Evolutionary conservation across 192 early-diverging fungal species (phyloP), one percentile per base, ranked within the genome.

Genomic region (Mortierella alpina): DNA sequence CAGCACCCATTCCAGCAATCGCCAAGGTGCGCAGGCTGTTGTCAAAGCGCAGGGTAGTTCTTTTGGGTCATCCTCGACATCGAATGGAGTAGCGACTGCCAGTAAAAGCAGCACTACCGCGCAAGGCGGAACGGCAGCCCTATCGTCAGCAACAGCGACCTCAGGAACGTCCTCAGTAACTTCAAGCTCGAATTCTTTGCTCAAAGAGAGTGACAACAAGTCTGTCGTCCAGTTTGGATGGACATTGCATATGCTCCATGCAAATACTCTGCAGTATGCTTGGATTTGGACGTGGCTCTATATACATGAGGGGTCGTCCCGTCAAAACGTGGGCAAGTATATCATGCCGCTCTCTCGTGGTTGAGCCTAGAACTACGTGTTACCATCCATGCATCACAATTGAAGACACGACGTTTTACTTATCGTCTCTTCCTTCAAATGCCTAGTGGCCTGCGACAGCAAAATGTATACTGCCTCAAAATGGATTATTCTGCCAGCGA

Each of bases 401-500:
- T 40, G 12, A 46, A 6, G 12, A 2, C 15, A 14, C 14, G 7
- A 7, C 41, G 6, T 54, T 5, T 39, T 41, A 17, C 31, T 42
- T 7, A 59, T 23, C 44, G 44, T 18, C 41, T 44, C 1, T 3
- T 53, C 6, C 52, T 8, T 18, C 47, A 18, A 22, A 9, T 31
- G 2, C 4, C 20, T 58, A 79, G 76, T 79, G 31, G 76, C 76
- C 5, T 79, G 76, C 40, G 76, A 79, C 31, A 79, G 59, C 59
- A 79, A 79, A 40, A 58, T 67, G 39, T 79, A 79, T 42, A 79
- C 76, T 1, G 54, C 76, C 13, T 79, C 76, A 42, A 79, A 79
- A 22, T 79, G 76, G 76, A 72, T 79, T 40, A 66, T 79, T 45
- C 62, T 79, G 7, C 76, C 76, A 49, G 76, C 76, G 20, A 79